Conservation (phyloP, 306 rosid genomes). For the Carpinus fangiana region DNA sequence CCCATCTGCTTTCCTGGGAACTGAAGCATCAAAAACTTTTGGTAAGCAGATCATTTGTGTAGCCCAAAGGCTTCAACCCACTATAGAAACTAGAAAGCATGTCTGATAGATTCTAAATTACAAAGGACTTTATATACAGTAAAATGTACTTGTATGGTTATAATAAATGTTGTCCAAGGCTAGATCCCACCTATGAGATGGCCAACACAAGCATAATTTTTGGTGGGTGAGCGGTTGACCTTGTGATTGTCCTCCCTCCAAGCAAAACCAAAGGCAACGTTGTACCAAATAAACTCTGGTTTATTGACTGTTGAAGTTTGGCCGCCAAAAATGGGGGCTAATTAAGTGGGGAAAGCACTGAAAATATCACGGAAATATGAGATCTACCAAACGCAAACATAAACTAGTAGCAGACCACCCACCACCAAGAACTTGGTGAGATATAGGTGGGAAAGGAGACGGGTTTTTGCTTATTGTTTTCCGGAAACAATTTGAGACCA, state of each 20-base stretch:
- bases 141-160: conserved; percentile 15
- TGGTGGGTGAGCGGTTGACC: conserved; percentile 43
- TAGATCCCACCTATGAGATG: conserved; percentile 24
- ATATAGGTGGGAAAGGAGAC: neutral
- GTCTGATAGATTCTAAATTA: neutral
- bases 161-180: conserved; percentile 4
- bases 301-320: conserved; percentile 56
- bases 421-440: conserved; percentile 11
- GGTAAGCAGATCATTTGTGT: neutral
- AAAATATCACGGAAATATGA: conserved; percentile 11
- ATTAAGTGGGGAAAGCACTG: neutral
- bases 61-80: conserved; percentile 14
- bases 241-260: conserved; percentile 22
- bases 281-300: conserved; percentile 37
- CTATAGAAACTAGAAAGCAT: neutral
- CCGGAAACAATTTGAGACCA: neutral
- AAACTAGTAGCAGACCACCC: conserved; percentile 44
- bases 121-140: conserved; percentile 7
- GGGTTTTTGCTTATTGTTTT: neutral
- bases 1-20: conserved; percentile 4
- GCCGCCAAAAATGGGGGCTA: conserved; percentile 40
- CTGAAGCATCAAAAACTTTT: conserved; percentile 11
- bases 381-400: conserved; percentile 31
- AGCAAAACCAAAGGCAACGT: conserved; percentile 24
- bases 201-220: conserved; percentile 27